Conservation (phyloP, 2,329 filamentous ascomycete genomes). For the Cordyceps sp. region DNA sequence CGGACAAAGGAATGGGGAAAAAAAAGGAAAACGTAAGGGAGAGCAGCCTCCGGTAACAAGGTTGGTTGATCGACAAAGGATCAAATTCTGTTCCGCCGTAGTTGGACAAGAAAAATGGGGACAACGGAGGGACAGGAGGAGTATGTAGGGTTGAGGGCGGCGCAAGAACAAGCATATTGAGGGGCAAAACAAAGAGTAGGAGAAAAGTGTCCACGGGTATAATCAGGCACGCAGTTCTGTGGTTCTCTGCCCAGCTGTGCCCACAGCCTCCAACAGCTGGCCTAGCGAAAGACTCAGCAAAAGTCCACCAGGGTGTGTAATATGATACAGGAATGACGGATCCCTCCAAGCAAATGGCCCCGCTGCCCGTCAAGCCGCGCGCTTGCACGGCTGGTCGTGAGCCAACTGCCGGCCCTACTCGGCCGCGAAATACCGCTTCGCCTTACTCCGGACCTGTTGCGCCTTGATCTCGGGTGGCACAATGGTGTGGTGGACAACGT, state of each 20-base stretch:
- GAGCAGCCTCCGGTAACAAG: too few species aligned
- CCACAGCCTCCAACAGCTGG: neutral
- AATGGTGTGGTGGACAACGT: slow-evolving; percentile 81
- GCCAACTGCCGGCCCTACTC: slow-evolving; percentile 21
- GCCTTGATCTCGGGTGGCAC: slow-evolving; percentile 55
- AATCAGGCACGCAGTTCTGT: slow-evolving; percentile 2
- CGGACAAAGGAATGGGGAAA: too few species aligned
- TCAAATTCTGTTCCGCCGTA: too few species aligned
- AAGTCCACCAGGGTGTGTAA: neutral
- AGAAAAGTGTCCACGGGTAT: slow-evolving; percentile 2
- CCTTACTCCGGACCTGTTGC: slow-evolving; percentile 45
- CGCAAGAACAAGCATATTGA: neutral
- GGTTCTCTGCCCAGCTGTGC: slow-evolving; percentile 2
- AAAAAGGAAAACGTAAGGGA: too few species aligned
- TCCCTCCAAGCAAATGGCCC: too few species aligned
- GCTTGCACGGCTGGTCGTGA: neutral
- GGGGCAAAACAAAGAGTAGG: neutral
- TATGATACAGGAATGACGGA: too few species aligned
- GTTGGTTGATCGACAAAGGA: too few species aligned
- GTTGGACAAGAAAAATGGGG: too few species aligned
- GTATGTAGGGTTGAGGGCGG: too few species aligned
- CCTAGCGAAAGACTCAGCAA: too few species aligned
- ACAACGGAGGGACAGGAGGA: too few species aligned
- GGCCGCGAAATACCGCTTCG: slow-evolving; percentile 57
- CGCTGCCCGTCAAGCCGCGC: too few species aligned